A percentile compares a stretch with the other conserved stretches of the same genome.
These are phyloP conservation scores for Calonectria hongkongensis DNA, from an alignment of 2,329 filamentous ascomycete genomes.

Conservation along the genomic window DNA sequence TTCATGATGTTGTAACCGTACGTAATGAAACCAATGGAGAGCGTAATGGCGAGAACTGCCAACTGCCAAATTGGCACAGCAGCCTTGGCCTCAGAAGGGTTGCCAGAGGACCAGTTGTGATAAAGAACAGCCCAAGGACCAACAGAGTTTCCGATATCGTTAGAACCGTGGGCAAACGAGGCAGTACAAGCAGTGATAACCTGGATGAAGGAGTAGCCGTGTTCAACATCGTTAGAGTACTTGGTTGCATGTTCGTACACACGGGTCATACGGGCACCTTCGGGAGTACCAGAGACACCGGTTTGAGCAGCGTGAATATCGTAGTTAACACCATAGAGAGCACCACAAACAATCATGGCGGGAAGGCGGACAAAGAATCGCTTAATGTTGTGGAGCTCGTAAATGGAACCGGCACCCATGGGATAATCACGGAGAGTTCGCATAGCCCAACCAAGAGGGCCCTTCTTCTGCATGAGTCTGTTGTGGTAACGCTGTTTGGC, in stretches of 20 bases:
- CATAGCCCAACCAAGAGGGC: slow-evolving; percentile 87
- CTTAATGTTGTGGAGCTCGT: slow-evolving; percentile 82
- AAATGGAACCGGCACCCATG: slow-evolving; percentile 81
- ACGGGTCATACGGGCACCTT: slow-evolving; percentile 78
- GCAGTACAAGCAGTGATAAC: slow-evolving; percentile 82
- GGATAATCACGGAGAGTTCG: slow-evolving; percentile 83
- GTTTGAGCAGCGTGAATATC: slow-evolving; percentile 86
- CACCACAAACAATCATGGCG: slow-evolving; percentile 76
- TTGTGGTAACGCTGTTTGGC: slow-evolving; percentile 75
- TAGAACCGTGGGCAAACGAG: slow-evolving; percentile 85
- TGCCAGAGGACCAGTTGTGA: slow-evolving; percentile 79
- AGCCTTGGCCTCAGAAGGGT: slow-evolving; percentile 59
- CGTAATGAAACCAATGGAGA: slow-evolving; percentile 18
- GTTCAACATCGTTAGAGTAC: slow-evolving; percentile 83
- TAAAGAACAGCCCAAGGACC: slow-evolving; percentile 83
- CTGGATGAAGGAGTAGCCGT: slow-evolving; percentile 80
- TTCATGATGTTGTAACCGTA: slow-evolving; percentile 23
- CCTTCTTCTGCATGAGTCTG: slow-evolving; percentile 75
- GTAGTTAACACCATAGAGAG: slow-evolving; percentile 85
- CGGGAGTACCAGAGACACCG: slow-evolving; percentile 81
- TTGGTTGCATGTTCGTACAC: slow-evolving; percentile 77
- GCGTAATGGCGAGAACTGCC: slow-evolving; percentile 13
- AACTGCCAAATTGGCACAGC: slow-evolving; percentile 11
- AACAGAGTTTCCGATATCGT: slow-evolving; percentile 84
- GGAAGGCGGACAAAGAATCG: slow-evolving; percentile 79